Evolutionary conservation across 495 filamentous ascomycete species (phyloP), one percentile per base, ranked within the genome.

Genomic region (Talaromyces wortmannii): DNA sequence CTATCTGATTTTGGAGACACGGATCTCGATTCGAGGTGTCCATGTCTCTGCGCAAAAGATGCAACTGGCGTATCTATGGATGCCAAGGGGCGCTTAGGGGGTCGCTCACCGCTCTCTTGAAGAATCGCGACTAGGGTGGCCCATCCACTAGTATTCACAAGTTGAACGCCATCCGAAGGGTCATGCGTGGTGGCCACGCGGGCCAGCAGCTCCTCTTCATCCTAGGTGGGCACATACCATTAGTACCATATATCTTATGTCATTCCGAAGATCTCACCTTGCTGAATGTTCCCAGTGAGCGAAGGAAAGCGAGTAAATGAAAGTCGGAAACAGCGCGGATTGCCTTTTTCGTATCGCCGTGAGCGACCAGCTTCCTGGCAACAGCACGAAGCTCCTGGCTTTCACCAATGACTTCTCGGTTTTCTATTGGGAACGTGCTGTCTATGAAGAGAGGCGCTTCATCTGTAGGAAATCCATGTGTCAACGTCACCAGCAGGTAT

Each of bases 101-200:
- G 78, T 79, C 86, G 88, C 91, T 95, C 91, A 96, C 91, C 89
- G 81, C 88, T 92, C 80, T 91, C 86, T 82, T 90, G 83, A 72
- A 97, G 78, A 70, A 97, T 96, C 66, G 88, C 85, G 69, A 92
- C 78, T 67, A 98, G 80, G 45, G 91, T 97, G 59, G 90, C 87
- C 92, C 94, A 98, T 61, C 92, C 92, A 53, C 83, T 78, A 53
- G 86, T 92, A 57, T 88, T 84, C 65, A 91, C 78, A 51, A 98
- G 80, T 63, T 92, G 83, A 63, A 89, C 82, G 46, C 86, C 86
- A 47, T 95, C 86, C 16, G 83, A 78, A 43, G 88, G 78, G 66
- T 92, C 89, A 60, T 90, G 86, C 18, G 78, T 81, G 36, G 83
- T 85, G 7, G 92, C 92, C 33, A 92, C 86, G 59, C 85, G 84